phyloP scores from a whole-genome alignment of 805 yeast genomes.

The Myxozyma nipponensis region DNA sequence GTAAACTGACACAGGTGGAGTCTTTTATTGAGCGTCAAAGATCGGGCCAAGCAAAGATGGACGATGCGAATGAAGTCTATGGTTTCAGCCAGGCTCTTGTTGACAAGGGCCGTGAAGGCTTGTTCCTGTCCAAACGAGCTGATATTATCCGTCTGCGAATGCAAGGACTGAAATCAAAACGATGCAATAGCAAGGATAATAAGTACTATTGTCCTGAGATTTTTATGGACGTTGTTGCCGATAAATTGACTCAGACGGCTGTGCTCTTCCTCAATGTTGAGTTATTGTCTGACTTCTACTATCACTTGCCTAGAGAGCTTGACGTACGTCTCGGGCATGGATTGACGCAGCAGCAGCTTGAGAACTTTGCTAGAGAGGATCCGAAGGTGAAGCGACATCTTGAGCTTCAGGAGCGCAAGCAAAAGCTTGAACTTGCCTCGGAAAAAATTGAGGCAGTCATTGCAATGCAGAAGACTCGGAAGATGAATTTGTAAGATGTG shows the following conservation, averaged over 20 bases:
- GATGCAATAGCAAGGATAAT: slow-evolving; percentile 73
- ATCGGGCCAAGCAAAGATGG: slow-evolving; percentile 27
- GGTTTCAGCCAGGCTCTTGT: slow-evolving; percentile 79
- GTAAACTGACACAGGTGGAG: slow-evolving; percentile 79
- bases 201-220: slow-evolving; percentile 93
- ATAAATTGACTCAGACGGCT: slow-evolving; percentile 88
- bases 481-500: neutral
- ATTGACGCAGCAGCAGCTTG: slow-evolving; percentile 72
- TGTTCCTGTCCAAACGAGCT: slow-evolving; percentile 71
- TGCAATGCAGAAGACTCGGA: slow-evolving; percentile 50
- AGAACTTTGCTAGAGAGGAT: slow-evolving; percentile 88
- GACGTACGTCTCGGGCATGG: slow-evolving; percentile 66
- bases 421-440: slow-evolving; percentile 76
- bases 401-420: slow-evolving; percentile 90
- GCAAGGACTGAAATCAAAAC: slow-evolving; percentile 66
- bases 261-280: slow-evolving; percentile 91
- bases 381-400: slow-evolving; percentile 86
- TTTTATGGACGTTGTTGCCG: slow-evolving; percentile 86
- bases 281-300: slow-evolving; percentile 87
- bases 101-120: slow-evolving; percentile 70
- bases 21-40: slow-evolving; percentile 47
- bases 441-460: slow-evolving; percentile 80
- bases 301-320: slow-evolving; percentile 90
- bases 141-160: slow-evolving; percentile 69
- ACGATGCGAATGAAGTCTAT: slow-evolving; percentile 59